Base-by-base conservation (phyloP, 768 basidiomycete species). In the Trametes villosa region DNA sequence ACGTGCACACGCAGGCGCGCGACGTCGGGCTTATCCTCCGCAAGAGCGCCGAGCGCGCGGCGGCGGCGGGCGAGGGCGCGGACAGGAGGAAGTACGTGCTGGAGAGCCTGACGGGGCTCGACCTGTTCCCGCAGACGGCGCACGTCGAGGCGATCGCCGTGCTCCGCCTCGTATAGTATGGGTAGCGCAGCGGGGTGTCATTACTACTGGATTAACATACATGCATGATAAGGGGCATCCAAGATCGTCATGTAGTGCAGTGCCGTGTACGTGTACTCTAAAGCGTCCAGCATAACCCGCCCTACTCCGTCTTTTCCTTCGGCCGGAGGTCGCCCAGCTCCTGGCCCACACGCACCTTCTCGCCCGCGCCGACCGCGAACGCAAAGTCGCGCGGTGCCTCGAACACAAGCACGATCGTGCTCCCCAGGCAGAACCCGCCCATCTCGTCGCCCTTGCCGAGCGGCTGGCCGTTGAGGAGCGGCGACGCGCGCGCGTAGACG, bases 361-460 rank as follows among this genome's bases (percentile, higher is more conserved):
- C 83, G 2, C 94, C 93, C 2, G 87, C 82, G 62, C 85, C 78
- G 17, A 95, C 83, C 0, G 78, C 72, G 68, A 96, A 97, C 72
- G 86, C 83, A 71, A 96, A 99, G 34, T 86, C 77, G 53, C 80
- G 76, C 0, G 97, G 96, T 0, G 96, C 97, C 76, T 99, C 97
- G 69, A 98, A 97, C 1, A 98, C 93, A 47, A 98, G 81, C 20
- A 99, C 96, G 68, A 98, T 92, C 6, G 96, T 98, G 74, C 91
- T 94, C 5, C 96, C 96, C 4, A 98, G 79, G 68, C 88, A 90
- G 77, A 99, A 99, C 1, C 96, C 97, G 31, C 97, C 97, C 91
- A 98, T 94, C 78, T 99, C 96, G 73, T 97, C 92, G 0, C 92
- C 96, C 1, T 91, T 81, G 0, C 78, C 79, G 45, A 98, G 80